A percentile compares a stretch with the other conserved stretches of the same genome.
phyloP scores from a whole-genome alignment of 2,329 filamentous ascomycete genomes.

The Alternaria triticina region DNA sequence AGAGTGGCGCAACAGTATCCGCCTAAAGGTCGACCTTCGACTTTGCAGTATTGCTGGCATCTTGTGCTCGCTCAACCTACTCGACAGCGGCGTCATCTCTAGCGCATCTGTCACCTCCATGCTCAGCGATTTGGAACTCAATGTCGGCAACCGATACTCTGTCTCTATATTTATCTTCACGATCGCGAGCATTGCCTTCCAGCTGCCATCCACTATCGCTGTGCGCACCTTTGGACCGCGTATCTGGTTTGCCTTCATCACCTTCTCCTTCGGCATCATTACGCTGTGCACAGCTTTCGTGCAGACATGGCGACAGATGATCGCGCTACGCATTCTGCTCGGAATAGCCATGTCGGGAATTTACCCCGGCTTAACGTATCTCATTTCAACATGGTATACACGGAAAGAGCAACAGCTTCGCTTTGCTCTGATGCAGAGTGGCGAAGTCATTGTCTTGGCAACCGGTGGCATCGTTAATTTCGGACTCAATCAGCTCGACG shows the following conservation, averaged over 20 bases:
- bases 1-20: slow-evolving; percentile 56
- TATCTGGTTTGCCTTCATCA: slow-evolving; percentile 66
- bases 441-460: slow-evolving; percentile 69
- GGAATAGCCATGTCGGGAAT: slow-evolving; percentile 65
- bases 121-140: slow-evolving; percentile 67
- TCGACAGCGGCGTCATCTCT: slow-evolving; percentile 73
- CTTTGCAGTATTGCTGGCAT: slow-evolving; percentile 74
- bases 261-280: slow-evolving; percentile 67
- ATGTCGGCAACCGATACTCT: slow-evolving; percentile 68
- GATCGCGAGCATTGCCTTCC: slow-evolving; percentile 70
- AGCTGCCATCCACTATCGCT: slow-evolving; percentile 71
- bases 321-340: slow-evolving; percentile 68
- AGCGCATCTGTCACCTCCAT: slow-evolving; percentile 73
- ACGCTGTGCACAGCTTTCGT: slow-evolving; percentile 74
- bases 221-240: slow-evolving; percentile 70
- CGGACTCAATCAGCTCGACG: slow-evolving; percentile 69
- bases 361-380: slow-evolving; percentile 56
- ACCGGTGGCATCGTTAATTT: slow-evolving; percentile 73
- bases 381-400: slow-evolving; percentile 69
- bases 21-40: slow-evolving; percentile 70
- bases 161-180: slow-evolving; percentile 78
- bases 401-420: slow-evolving; percentile 69
- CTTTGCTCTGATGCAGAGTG: slow-evolving; percentile 69
- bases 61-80: slow-evolving; percentile 71
- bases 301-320: slow-evolving; percentile 72